These are phyloP conservation scores for bread wheat (Triticum aestivum) DNA, from an alignment of 176 grass and related monocot genomes.

Conservation along the genomic window DNA sequence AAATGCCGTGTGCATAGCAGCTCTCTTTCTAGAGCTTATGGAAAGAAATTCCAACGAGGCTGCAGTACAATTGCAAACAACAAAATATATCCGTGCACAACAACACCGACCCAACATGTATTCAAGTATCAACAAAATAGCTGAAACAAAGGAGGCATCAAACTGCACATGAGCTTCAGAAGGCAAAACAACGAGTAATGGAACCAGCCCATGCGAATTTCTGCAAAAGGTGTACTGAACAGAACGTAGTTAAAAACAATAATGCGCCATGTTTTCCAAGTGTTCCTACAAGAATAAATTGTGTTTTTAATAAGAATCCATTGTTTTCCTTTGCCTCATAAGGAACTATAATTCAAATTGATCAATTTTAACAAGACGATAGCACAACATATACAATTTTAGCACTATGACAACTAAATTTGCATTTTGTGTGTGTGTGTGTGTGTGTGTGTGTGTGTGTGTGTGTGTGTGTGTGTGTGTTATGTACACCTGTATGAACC, in stretches of 20 bases:
- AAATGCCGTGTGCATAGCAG: no score
- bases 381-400: not conserved
- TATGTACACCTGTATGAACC: not conserved
- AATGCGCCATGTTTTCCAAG: not conserved
- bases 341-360: not conserved
- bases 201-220: no score
- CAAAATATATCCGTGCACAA: not conserved
- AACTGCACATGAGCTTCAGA: not conserved
- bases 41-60: no score
- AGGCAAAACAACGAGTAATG: not conserved
- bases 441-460: no score
- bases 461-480: not conserved
- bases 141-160: not conserved
- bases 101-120: not conserved
- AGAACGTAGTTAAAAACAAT: not conserved
- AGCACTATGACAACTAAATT: not conserved
- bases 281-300: not conserved
- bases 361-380: not conserved
- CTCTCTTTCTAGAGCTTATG: no score
- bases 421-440: no score
- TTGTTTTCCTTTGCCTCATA: not conserved
- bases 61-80: no score
- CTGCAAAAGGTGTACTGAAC: not conserved
- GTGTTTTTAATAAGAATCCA: not conserved
- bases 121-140: not conserved